Evolutionary conservation across 164 flowering plant species (phyloP).

Genomic region (Akebia trifoliata): DNA sequence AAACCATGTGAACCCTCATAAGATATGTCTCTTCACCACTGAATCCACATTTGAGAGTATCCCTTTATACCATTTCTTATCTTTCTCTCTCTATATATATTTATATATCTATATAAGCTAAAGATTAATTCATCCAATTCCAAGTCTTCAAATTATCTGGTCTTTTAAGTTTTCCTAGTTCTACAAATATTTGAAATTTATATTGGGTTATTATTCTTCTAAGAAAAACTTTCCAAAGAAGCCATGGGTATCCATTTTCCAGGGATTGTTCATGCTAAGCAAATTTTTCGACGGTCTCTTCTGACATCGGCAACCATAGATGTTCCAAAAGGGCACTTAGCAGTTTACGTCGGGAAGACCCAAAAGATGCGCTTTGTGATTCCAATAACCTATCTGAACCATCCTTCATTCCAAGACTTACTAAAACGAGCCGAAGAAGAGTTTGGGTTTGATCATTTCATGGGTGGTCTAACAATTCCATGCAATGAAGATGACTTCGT

Average conservation of each 20-base stretch:
- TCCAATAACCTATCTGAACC: conserved; percentile 38
- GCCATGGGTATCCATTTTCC: conserved; percentile 17
- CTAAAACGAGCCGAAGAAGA: conserved; percentile 13
- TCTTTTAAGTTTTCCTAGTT: no score
- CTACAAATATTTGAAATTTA: neutral
- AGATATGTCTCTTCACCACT: conserved; percentile 1
- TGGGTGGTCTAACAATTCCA: conserved; percentile 16
- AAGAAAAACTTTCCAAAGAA: neutral
- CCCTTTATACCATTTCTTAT: neutral
- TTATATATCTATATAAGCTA: neutral
- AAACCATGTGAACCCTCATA: conserved; percentile 13
- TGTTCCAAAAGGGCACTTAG: conserved; percentile 31
- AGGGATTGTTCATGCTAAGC: conserved; percentile 14
- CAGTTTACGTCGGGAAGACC: conserved; percentile 36
- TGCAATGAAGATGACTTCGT: neutral
- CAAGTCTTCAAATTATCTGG: no score
- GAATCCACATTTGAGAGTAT: no score
- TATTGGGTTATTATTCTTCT: neutral
- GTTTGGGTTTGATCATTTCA: conserved; percentile 11
- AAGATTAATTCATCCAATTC: neutral
- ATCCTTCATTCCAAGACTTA: conserved; percentile 39
- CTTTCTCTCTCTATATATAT: no score
- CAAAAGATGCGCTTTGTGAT: conserved; percentile 33
- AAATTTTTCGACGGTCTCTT: conserved; percentile 5
- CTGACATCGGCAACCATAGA: no score